A percentile compares a stretch with the other conserved stretches of the same genome.
Evolutionary conservation across 2,329 filamentous ascomycete species (phyloP).

Genomic region (Harringtonia aguacate): DNA sequence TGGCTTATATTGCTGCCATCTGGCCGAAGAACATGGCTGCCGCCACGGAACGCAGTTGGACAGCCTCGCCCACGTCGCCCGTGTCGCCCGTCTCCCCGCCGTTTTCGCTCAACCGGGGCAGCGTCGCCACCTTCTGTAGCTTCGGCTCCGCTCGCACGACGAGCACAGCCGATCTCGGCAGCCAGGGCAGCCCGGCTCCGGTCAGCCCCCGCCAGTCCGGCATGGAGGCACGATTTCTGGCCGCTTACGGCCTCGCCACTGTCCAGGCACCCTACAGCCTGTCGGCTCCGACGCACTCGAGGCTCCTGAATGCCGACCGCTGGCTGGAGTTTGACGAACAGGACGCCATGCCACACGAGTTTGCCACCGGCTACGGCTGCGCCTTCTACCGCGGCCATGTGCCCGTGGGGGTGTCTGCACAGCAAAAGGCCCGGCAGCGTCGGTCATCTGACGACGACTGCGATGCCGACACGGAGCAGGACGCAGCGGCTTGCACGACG

Average conservation of each 20-base stretch:
- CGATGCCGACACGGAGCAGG: constrained; percentile 15
- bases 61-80: neutral
- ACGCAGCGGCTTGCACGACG: constrained; percentile 6
- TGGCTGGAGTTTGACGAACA: constrained; percentile 43
- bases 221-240: constrained; percentile 35
- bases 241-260: constrained; percentile 41
- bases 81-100: neutral
- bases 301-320: constrained; percentile 34
- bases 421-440: neutral
- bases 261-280: constrained; percentile 42
- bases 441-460: constrained; percentile 8
- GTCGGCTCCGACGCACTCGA: constrained; percentile 35
- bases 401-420: constrained; percentile 4
- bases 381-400: constrained; percentile 36
- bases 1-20: constrained; percentile 48
- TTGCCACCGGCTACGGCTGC: constrained; percentile 40
- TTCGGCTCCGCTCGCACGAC: neutral
- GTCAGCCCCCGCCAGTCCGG: constrained; percentile 8
- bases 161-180: neutral
- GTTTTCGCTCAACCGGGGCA: neutral
- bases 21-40: constrained; percentile 33
- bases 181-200: constrained; percentile 11
- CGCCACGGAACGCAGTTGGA: neutral
- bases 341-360: constrained; percentile 29
- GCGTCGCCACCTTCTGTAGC: neutral